A percentile compares a stretch with the other conserved stretches of the same genome.
phyloP scores from a whole-genome alignment of 1,139 yeast species.

The Suhomyces panamericanus region DNA sequence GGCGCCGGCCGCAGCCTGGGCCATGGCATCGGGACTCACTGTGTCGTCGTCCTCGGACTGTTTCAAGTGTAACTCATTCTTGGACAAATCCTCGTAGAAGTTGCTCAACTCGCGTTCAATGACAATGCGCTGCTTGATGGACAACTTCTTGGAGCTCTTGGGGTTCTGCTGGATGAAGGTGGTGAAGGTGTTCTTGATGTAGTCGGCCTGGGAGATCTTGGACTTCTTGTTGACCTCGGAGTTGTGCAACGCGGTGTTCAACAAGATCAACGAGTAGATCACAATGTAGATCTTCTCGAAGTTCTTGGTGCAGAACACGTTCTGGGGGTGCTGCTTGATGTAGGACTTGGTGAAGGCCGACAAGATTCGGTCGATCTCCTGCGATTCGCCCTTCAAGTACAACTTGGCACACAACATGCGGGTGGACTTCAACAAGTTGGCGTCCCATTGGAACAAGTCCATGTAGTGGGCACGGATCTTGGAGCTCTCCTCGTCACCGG shows the following conservation, averaged over 20 bases:
- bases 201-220: constrained; percentile 48
- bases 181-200: constrained; percentile 55
- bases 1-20: constrained; percentile 9
- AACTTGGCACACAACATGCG: constrained; percentile 62
- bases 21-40: constrained; percentile 1
- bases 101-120: constrained; percentile 46
- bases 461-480: constrained; percentile 46
- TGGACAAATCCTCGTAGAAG: constrained; percentile 43
- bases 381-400: constrained; percentile 81
- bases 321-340: constrained; percentile 51
- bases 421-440: constrained; percentile 54
- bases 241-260: constrained; percentile 71
- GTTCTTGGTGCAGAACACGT: constrained; percentile 51
- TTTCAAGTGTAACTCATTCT: constrained; percentile 44
- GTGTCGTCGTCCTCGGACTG: constrained; percentile 19
- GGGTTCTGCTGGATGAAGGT: constrained; percentile 41
- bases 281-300: constrained; percentile 70
- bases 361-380: constrained; percentile 73
- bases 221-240: constrained; percentile 42
- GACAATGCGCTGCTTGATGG: constrained; percentile 41
- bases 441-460: constrained; percentile 51
- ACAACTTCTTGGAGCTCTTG: constrained; percentile 29
- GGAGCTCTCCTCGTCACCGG: constrained; percentile 42
- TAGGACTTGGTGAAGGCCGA: constrained; percentile 71
- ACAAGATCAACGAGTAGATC: constrained; percentile 68